phyloP scores from a whole-genome alignment of 495 filamentous ascomycete species.

The Aspergillus coremiiformis region DNA sequence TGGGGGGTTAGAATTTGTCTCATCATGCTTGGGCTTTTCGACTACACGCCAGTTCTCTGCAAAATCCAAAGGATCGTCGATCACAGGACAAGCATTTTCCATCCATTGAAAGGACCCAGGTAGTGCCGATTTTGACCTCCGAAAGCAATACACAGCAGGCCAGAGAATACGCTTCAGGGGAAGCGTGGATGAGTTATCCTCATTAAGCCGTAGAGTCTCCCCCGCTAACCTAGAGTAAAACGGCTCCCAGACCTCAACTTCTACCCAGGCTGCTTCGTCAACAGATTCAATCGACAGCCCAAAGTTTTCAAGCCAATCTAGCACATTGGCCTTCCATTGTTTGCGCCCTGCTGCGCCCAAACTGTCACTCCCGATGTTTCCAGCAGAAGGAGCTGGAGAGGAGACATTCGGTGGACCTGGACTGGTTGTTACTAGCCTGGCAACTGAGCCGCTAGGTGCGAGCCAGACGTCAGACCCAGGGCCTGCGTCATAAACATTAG shows the following conservation, averaged over 20 bases:
- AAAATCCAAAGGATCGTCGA: slow-evolving; percentile 53
- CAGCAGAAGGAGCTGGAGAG: slow-evolving; percentile 17
- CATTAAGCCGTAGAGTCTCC: slow-evolving; percentile 28
- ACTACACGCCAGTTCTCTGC: slow-evolving; percentile 61
- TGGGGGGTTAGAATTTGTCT: slow-evolving; percentile 21
- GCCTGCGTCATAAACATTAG: slow-evolving; percentile 14
- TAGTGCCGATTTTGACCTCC: slow-evolving; percentile 22
- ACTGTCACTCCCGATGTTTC: slow-evolving; percentile 8
- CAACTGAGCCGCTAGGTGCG: slow-evolving; percentile 42
- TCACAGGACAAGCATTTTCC: slow-evolving; percentile 3
- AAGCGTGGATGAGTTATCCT: slow-evolving; percentile 28
- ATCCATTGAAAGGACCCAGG: slow-evolving; percentile 8
- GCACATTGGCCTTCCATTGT: slow-evolving; percentile 35
- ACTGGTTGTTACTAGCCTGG: slow-evolving; percentile 31
- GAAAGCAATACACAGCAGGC: slow-evolving; percentile 44
- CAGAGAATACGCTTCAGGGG: slow-evolving; percentile 42
- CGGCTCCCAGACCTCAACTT: slow-evolving; percentile 42
- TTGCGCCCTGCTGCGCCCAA: slow-evolving; percentile 14
- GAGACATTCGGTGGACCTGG: slow-evolving; percentile 14
- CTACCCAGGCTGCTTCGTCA: slow-evolving; percentile 37
- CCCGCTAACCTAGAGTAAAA: slow-evolving; percentile 39
- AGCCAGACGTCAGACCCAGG: slow-evolving; percentile 43
- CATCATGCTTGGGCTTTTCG: slow-evolving; percentile 21
- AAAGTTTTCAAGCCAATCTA: slow-evolving; percentile 36
- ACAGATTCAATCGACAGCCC: slow-evolving; percentile 29